These are phyloP conservation scores for Astrothelium subdiscretum DNA, from an alignment of 495 filamentous ascomycete species.

Conservation along the genomic window DNA sequence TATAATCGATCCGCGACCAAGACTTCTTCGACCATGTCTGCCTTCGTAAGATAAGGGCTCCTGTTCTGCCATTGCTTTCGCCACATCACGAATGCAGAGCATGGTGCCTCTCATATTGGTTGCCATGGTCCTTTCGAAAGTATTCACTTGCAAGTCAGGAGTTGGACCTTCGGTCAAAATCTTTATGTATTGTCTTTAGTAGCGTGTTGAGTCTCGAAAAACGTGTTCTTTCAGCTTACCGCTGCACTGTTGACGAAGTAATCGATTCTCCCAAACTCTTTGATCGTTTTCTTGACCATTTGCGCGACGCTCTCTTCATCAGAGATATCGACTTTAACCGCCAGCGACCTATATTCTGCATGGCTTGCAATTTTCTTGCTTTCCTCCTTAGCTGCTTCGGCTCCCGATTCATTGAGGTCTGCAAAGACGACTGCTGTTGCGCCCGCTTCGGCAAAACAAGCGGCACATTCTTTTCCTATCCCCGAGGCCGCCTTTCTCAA, in stretches of 20 bases:
- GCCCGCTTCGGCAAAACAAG: slow-evolving; percentile 21
- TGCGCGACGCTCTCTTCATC: slow-evolving; percentile 23
- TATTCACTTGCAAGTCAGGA: neutral
- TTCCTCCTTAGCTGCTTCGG: slow-evolving; percentile 19
- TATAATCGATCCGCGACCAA: slow-evolving; percentile 34
- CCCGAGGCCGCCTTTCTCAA: slow-evolving; percentile 15
- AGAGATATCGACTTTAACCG: slow-evolving; percentile 26
- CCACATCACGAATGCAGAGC: slow-evolving; percentile 6
- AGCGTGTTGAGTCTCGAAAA: no score
- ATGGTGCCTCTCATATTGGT: slow-evolving; percentile 15
- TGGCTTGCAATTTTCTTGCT: slow-evolving; percentile 11
- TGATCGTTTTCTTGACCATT: slow-evolving; percentile 18
- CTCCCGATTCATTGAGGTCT: slow-evolving; percentile 17
- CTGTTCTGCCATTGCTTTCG: slow-evolving; percentile 13
- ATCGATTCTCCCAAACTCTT: slow-evolving; percentile 36
- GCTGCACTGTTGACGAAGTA: slow-evolving; percentile 27
- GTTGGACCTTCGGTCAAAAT: neutral
- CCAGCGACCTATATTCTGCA: slow-evolving; percentile 10
- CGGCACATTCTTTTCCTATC: slow-evolving; percentile 19
- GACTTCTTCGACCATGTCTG: neutral
- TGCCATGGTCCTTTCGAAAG: neutral
- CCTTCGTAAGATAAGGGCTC: neutral
- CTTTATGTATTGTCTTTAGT: neutral
- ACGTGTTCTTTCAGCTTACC: neutral
- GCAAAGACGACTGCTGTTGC: slow-evolving; percentile 17